Base-by-base conservation (phyloP, 768 basidiomycete species). In the Hypholoma fasciculare region DNA sequence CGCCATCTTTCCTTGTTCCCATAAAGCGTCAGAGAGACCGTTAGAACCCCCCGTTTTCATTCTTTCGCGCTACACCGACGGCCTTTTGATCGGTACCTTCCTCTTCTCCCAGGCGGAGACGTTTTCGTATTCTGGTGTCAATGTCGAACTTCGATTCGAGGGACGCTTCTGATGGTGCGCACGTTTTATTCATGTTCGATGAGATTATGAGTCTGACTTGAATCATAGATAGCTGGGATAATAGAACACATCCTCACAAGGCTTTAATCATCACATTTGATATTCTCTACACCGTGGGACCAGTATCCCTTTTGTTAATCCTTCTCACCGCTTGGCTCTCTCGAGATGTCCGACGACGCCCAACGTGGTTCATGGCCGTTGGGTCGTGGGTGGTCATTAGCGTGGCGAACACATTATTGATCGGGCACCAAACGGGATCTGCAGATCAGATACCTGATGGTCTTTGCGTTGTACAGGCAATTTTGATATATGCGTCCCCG, bases 391-490 rank as follows among this genome's bases (percentile, higher is more conserved):
- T 60, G 4, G 13, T 62, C 30, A 48, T 52, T 20, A 56, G 60
- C 34, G 36, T 52, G 14, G 27, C 49, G 12, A 55, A 63, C 38
- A 17, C 61, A 7, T 27, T 63, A 7, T 43, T 63, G 20, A 39
- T 63, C 7, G 60, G 60, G 7, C 54, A 54, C 14, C 63, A 63
- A 34, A 63, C 42, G 4, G 60, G 60, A 14, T 42, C 34, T n/a
- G 8, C 30, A 34, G 30, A 34, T 7, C 30, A 34, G 6, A 34
- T 13, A 7, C 63, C 63, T 9, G 27, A 20, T 16, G 49, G 34
- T 39, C 19, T 63, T 3, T 63, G 63, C 34, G 54, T 61, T 8
- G 27, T 53, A 11, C 63, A 63, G 39, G 60, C 63, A 7, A 56
- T 57, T 42, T 13, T 63, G 7, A 44, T 63, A 27, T 61, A 63